Evolutionary conservation across 2,329 filamentous ascomycete species (phyloP).

Genomic region (Fusarium musae): DNA sequence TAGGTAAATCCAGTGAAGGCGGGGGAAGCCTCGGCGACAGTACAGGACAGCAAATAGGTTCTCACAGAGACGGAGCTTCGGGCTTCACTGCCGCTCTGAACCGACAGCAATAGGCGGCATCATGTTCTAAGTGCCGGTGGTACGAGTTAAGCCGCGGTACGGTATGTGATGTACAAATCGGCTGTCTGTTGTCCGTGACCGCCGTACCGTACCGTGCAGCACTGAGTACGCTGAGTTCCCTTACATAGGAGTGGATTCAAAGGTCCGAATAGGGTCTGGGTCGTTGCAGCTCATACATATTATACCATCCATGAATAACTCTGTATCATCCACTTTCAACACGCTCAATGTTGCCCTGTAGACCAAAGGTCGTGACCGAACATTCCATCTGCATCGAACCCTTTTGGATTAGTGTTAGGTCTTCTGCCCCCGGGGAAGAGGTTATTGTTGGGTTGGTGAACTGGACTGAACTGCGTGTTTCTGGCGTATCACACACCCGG

Average conservation of each 20-base stretch:
- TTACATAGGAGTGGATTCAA: constrained; percentile 18
- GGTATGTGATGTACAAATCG: constrained; percentile 26
- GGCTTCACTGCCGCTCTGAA: constrained; percentile 22
- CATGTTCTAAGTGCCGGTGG: constrained; percentile 24
- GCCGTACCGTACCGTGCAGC: background rate
- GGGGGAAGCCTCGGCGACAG: constrained; percentile 30
- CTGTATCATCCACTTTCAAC: background rate
- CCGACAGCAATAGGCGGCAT: constrained; percentile 14
- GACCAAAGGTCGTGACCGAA: constrained; percentile 18
- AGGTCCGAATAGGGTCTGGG: constrained; percentile 18
- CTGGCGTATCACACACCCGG: constrained; percentile 30
- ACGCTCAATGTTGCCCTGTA: constrained; percentile 7
- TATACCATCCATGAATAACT: background rate
- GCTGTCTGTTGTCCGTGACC: constrained; percentile 8
- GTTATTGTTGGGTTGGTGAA: constrained; percentile 22
- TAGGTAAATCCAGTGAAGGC: constrained; percentile 30
- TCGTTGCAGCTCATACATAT: background rate
- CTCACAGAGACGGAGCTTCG: constrained; percentile 31
- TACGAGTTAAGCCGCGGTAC: constrained; percentile 14
- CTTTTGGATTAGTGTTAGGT: constrained; percentile 38
- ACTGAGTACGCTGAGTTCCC: background rate
- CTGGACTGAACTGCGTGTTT: constrained; percentile 6
- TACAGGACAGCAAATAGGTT: constrained; percentile 22
- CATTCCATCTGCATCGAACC: constrained; percentile 15
- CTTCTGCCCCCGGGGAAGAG: constrained; percentile 20